Evolutionary conservation across 768 basidiomycete genomes (phyloP), one percentile per base, ranked within the genome.

Genomic region (Pholiota conissans): DNA sequence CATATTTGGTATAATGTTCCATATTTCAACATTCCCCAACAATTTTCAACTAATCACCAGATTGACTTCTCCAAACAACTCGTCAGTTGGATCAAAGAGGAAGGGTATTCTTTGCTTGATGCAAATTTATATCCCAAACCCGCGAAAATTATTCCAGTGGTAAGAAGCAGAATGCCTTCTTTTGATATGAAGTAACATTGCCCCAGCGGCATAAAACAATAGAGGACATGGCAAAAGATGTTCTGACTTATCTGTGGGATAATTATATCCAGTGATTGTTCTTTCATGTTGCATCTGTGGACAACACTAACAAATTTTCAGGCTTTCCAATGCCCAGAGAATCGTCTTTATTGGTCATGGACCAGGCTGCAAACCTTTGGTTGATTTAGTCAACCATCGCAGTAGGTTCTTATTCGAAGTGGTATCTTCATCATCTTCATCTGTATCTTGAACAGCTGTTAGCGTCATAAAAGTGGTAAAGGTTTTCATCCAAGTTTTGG

Each of bases 181-280:
- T 18, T 34, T 60, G 34, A 24, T 18, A n/a, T n/a, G n/a, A n/a
- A n/a, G n/a, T n/a, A n/a, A n/a, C n/a, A n/a, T n/a, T n/a, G n/a
- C 45, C 22, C 24, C 46, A 81, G 80, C 73, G 77, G 32, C 57
- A 69, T 7, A 84, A 77, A 61, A 60, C 73, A 14, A 62, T 70
- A 52, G 79, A 78, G 47, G 77, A 80, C 42, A 76, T 78, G 39
- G 79, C 78, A 7, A 78, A 71, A 48, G 84, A 90, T 27, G 73
- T 95, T 22, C 69, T 96, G 57, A 79, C 80, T 3, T 96, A 98
- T 69, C 71, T 98, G 10, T 99, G 97, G 97, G 96, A 98, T 71
- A 96, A 98, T 66, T 95, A 95, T 66, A 79, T 98, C 60, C 86
- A 90, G 95, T 97, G 64, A 58, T 69, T 16, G n/a, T 53, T 47